These are phyloP conservation scores for Coniella vitis DNA, from an alignment of 2,329 filamentous ascomycete genomes.

Conservation along the genomic window DNA sequence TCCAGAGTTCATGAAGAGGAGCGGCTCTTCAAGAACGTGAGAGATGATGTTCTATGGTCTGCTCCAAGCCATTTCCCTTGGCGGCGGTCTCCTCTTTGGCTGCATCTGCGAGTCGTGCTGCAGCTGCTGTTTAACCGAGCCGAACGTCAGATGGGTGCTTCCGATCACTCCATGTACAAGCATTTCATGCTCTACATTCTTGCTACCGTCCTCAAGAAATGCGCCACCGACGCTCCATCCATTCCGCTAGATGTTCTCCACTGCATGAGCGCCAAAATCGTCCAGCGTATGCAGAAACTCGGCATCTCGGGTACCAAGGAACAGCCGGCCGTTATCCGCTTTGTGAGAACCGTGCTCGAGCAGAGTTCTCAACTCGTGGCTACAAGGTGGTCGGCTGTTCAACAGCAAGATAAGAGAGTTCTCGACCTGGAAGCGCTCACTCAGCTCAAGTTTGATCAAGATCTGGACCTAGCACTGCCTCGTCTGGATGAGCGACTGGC, in stretches of 20 bases:
- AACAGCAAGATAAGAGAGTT: background rate
- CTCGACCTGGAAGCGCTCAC: background rate
- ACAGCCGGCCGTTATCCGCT: background rate
- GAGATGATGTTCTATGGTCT: constrained; percentile 49
- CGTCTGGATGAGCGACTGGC: background rate
- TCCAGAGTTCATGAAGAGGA: constrained; percentile 23
- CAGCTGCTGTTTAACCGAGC: constrained; percentile 6
- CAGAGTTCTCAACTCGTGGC: background rate
- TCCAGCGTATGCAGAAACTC: constrained; percentile 36
- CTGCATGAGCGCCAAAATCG: constrained; percentile 38
- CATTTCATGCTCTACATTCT: constrained; percentile 42
- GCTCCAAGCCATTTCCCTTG: constrained; percentile 11
- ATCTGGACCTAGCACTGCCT: background rate
- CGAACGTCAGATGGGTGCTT: too few species aligned
- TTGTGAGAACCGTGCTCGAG: background rate
- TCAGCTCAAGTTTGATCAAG: background rate
- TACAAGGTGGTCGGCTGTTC: background rate
- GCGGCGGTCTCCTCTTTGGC: constrained; percentile 16
- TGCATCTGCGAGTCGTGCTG: constrained; percentile 14
- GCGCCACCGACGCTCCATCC: background rate
- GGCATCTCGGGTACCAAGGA: background rate
- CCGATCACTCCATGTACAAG: constrained; percentile 36
- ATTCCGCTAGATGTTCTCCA: constrained; percentile 26
- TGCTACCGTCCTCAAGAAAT: constrained; percentile 27
- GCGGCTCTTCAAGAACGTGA: constrained; percentile 43